Base-by-base conservation (phyloP, 2,329 filamentous ascomycete genomes). In the Fusarium sulawesiense region DNA sequence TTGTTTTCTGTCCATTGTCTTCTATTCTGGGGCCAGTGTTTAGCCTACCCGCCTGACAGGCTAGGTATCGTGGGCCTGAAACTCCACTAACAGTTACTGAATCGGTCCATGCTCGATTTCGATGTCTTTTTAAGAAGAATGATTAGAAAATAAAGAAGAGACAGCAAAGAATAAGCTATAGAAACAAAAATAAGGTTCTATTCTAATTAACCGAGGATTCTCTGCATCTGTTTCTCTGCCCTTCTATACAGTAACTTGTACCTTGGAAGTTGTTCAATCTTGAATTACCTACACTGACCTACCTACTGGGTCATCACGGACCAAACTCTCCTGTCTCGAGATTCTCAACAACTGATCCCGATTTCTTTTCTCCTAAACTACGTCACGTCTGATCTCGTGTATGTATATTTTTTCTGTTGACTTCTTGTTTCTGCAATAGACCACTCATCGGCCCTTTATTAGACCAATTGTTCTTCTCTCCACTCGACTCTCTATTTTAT, bases 291-390 rank as follows among this genome's bases (percentile, higher is more conserved):
- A 58, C 45, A 49, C 37, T 67, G 51, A 46, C 50, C 48, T 53
- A 7, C 25, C 7, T 27, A 57, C 48, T 66, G 57, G 50, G 34
- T 48, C 60, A 68, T 63, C 65, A 60, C 73, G 73, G 73, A 75
- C 73, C 71, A 75, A 75, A 75, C 30, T 61, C 73, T 75, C 73
- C 73, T 72, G 57, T 62, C 37, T 68, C n/a, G 32, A 57, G 56
- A 53, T 70, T 47, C 44, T 63, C 58, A 68, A 51, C 63, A 54
- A 66, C 55, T 37, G 40, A 58, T 60, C 64, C 48, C 64, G 64
- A 56, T 58, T 69, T 13, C 51, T 64, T 58, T 58, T 54, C 59
- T 61, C 23, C 3, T 48, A 62, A 49, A 60, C 66, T 73, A 74
- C 72, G 72, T 74, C 72, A 74, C 67, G 57, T 49, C 53, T 65